A percentile compares a stretch with the other conserved stretches of the same genome.
phyloP scores from a whole-genome alignment of 2,329 filamentous ascomycete species.

The Pseudogymnoascus sp. region DNA sequence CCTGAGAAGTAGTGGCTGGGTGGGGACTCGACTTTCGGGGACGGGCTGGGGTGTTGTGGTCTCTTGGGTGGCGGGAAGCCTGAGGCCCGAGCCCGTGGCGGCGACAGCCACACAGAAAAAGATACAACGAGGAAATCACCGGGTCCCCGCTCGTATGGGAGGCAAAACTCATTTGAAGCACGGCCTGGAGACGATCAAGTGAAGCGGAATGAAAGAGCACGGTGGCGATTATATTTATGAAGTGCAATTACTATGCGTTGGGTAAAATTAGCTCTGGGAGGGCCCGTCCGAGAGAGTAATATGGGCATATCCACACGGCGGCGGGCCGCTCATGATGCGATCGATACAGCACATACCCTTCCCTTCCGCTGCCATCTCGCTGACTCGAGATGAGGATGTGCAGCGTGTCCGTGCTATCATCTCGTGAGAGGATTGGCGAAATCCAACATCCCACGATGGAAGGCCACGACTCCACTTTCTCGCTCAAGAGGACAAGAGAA shows the following conservation, averaged over 20 bases:
- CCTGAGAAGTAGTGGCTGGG: neutral
- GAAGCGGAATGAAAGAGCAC: neutral
- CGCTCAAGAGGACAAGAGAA: neutral
- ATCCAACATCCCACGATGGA: neutral
- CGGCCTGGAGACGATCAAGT: neutral
- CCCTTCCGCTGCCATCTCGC: neutral
- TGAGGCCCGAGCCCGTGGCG: constrained; percentile 3
- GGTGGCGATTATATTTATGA: neutral
- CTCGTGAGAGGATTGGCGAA: constrained; percentile 1
- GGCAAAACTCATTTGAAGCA: neutral
- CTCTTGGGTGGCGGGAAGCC: neutral
- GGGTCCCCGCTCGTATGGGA: neutral
- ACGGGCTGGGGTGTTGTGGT: neutral
- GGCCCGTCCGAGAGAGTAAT: neutral
- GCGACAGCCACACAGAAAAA: neutral
- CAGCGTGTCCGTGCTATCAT: constrained; percentile 8
- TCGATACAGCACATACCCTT: constrained; percentile 3
- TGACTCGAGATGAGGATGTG: constrained; percentile 6
- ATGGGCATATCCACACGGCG: constrained; percentile 9
- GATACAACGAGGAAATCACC: constrained; percentile 7
- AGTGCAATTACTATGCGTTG: neutral
- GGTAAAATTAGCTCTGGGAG: constrained; percentile 6
- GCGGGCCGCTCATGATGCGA: constrained; percentile 5
- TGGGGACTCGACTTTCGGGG: neutral
- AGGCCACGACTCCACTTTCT: neutral